A percentile compares a stretch with the other conserved stretches of the same genome.
These are phyloP conservation scores for Fusarium sp. DNA, from an alignment of 2,329 filamentous ascomycete species.

Conservation along the genomic window DNA sequence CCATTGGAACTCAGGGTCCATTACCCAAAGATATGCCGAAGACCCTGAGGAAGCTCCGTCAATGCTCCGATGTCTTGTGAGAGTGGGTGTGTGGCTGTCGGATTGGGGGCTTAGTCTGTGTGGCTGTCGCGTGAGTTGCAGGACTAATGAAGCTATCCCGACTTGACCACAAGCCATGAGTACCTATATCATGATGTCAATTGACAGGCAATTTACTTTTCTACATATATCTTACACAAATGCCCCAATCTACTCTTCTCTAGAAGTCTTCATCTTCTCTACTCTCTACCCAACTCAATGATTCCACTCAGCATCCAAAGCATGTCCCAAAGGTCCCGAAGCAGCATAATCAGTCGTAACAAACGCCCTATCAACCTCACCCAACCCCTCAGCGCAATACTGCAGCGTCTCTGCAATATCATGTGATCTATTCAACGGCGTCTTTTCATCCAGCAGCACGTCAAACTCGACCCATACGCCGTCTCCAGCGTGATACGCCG, in stretches of 20 bases:
- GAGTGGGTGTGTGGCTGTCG: neutral
- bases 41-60: neutral
- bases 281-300: conserved; percentile 11
- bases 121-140: neutral
- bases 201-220: neutral
- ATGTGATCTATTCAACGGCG: conserved; percentile 44
- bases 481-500: conserved; percentile 48
- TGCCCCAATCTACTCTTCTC: neutral
- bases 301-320: conserved; percentile 42
- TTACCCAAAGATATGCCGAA: neutral
- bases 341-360: conserved; percentile 49
- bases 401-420: conserved; percentile 49
- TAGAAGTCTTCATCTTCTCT: neutral
- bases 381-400: conserved; percentile 48
- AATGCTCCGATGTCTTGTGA: neutral
- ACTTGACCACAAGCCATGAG: neutral
- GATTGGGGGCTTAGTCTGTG: no score
- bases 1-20: conserved; percentile 9
- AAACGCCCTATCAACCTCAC: conserved; percentile 47
- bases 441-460: conserved; percentile 45
- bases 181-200: conserved; percentile 18
- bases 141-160: neutral
- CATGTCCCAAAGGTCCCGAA: conserved; percentile 46
- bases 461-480: conserved; percentile 50
- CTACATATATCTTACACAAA: neutral